These are phyloP conservation scores for Cucurbitaria berberidis DNA, from an alignment of 2,329 filamentous ascomycete species.

Conservation along the genomic window DNA sequence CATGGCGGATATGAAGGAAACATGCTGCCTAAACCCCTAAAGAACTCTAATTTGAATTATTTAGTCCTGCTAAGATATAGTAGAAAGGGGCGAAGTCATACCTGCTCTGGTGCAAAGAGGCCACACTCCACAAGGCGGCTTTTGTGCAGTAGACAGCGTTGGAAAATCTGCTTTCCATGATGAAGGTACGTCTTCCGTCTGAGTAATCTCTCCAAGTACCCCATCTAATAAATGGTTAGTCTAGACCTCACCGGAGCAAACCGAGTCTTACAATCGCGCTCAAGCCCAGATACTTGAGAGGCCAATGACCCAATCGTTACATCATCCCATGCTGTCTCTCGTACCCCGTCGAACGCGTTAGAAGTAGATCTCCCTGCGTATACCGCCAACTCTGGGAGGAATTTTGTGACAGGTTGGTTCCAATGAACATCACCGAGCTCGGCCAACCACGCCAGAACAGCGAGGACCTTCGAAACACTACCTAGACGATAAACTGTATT, in stretches of 20 bases:
- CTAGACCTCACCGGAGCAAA: constrained; percentile 14
- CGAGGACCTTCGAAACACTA: constrained; percentile 51
- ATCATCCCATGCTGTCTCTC: constrained; percentile 40
- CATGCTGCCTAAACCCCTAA: constrained; percentile 39
- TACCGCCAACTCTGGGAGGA: constrained; percentile 35
- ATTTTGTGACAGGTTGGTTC: constrained; percentile 37
- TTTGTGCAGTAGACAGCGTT: constrained; percentile 14
- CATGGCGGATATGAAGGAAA: constrained; percentile 44
- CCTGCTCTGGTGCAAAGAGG: constrained; percentile 27
- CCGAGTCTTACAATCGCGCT: constrained; percentile 38
- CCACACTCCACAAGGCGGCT: constrained; percentile 31
- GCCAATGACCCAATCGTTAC: constrained; percentile 44
- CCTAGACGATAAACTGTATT: constrained; percentile 54
- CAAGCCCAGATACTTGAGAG: constrained; percentile 43
- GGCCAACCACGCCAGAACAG: constrained; percentile 48
- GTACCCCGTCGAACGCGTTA: constrained; percentile 27
- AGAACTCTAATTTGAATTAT: constrained; percentile 39
- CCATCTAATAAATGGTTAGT: constrained; percentile 40
- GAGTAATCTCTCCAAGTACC: constrained; percentile 27
- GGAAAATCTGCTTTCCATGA: constrained; percentile 27
- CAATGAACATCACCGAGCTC: constrained; percentile 45
- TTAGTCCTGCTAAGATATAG: neutral
- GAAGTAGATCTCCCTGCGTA: constrained; percentile 4
- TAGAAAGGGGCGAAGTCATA: neutral
- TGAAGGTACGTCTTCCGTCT: constrained; percentile 24